Base-by-base conservation (phyloP, 805 yeast species). In the Lipomyces orientalis region DNA sequence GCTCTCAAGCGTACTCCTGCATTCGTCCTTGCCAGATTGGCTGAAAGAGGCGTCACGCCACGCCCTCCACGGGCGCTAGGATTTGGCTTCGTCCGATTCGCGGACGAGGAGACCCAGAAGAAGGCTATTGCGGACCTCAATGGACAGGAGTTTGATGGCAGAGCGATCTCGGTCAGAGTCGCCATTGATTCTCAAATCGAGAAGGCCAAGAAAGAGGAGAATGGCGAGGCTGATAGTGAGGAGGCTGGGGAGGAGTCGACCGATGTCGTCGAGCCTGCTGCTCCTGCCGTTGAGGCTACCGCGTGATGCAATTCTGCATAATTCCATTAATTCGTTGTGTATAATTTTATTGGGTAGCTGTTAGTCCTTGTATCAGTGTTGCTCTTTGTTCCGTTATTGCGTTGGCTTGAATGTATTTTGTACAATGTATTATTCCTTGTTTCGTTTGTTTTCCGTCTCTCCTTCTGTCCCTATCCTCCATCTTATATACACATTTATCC, bases 101-200 rank as follows among this genome's bases (percentile, higher is more conserved):
- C 85, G 60, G 79, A 83, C 66, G 86, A 87, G 71, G 90, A 85
- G 60, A 82, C 83, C 57, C 97, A 91, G 75, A 79, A 84, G 74
- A 80, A 82, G 76, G 97, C 97, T n/a, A 86, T 91, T 68, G 86
- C 83, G 49, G 85, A 86, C 74, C 87, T 88, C 78, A 84, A 89
- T 71, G 96, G 72, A 62, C 83, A 82, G 74, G 84, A 82, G 62
- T 80, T 89, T 73, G 86, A 86, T 68, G 97, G 90, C 61, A 85
- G 90, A 77, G 82, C 82, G 60, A 80, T 93, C 66, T 80, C 84
- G 58, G 91, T 90, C 67, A 89, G 88, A 71, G 84, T 88, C 73
- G 97, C 97, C 25, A 84, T 90, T 70, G 91, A 88, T 74, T 81
- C 88, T 10, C 68, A 61, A 31, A 46, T 35, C 19, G 64, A 46